Evolutionary conservation across 257 asterid genomes (phyloP).

Genomic region (Rubia yunnanensis): DNA sequence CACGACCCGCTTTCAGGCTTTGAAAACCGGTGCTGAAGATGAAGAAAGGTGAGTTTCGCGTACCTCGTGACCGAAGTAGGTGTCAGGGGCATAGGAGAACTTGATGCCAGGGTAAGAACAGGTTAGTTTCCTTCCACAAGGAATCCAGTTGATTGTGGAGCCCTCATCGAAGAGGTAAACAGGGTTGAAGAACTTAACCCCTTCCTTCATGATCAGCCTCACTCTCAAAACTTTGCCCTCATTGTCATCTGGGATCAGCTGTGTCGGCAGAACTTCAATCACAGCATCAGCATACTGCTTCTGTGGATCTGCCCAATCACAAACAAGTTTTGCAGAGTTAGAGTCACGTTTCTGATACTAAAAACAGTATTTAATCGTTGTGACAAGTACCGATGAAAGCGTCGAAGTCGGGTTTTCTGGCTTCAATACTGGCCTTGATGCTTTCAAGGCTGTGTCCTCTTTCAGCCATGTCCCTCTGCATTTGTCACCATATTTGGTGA

Average conservation of each 20-base stretch:
- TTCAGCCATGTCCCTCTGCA: conserved; percentile 99
- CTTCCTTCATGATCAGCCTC: conserved; percentile 82
- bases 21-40: background rate
- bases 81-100: conserved; percentile 75
- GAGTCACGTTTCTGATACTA: background rate
- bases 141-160: conserved; percentile 90
- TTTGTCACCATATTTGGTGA: conserved; percentile 7
- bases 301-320: conserved; percentile 64
- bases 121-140: conserved; percentile 93
- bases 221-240: conserved; percentile 94
- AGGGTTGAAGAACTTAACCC: conserved; percentile 67
- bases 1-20: background rate
- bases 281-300: conserved; percentile 93
- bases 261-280: conserved; percentile 86
- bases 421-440: conserved; percentile 94
- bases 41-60: background rate
- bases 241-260: conserved; percentile 85
- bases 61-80: conserved; percentile 87
- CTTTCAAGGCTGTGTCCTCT: conserved; percentile 99
- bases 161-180: conserved; percentile 97
- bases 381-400: conserved; percentile 80
- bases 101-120: conserved; percentile 99
- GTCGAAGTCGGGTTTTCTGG: conserved; percentile 89
- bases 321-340: background rate
- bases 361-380: background rate